Evolutionary conservation across 371 early-diverging fungal genomes (phyloP), one percentile per base, ranked within the genome.

Genomic region (Cokeromyces recurvatus): DNA sequence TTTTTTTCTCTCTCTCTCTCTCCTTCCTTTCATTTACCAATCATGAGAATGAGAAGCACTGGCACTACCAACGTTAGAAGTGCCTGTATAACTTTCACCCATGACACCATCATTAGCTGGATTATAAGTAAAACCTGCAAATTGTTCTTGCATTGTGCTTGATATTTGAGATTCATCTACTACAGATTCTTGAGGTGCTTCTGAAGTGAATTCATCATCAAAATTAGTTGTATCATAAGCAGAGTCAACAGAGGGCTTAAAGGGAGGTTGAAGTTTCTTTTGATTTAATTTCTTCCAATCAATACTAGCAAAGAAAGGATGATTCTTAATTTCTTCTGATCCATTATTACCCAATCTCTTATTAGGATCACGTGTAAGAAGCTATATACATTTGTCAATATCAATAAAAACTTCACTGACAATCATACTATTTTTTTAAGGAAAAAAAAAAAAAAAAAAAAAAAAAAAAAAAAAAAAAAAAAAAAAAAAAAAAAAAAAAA

Each of bases 111-210:
- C 70, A 44, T 70, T 65, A 12, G 52, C 52, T 15, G 71, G 71
- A 44, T 70, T 70, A 49, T 63, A 70, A 17, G 71, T 70, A 59
- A 96, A 97, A n/a, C 97, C 97, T 41, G 80, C 85, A 78, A 97
- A 97, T 75, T 95, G 95, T 46, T 89, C 79, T 69, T 97, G 97
- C 53, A 94, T 82, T 10, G 92, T 87, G 55, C 90, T 89, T 10
- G 91, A 88, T 41, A 96, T 77, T 43, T 84, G 80, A 6, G 89
- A 81, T 44, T 86, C 90, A 29, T 90, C 86, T 9, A 82, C 83
- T 23, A 90, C 75, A 9, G 95, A 92, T 63, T 95, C 95, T 46
- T 77, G 74, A 6, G 97, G 92, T 27, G 78, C 75, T 58, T 97
- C 97, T 17, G 84, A 78, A 4, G 87, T 86, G 41, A 86, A 86